A percentile compares a stretch with the other conserved stretches of the same genome.
phyloP scores from a whole-genome alignment of 495 filamentous ascomycete genomes.

The Penicillium cosmopolitanum region DNA sequence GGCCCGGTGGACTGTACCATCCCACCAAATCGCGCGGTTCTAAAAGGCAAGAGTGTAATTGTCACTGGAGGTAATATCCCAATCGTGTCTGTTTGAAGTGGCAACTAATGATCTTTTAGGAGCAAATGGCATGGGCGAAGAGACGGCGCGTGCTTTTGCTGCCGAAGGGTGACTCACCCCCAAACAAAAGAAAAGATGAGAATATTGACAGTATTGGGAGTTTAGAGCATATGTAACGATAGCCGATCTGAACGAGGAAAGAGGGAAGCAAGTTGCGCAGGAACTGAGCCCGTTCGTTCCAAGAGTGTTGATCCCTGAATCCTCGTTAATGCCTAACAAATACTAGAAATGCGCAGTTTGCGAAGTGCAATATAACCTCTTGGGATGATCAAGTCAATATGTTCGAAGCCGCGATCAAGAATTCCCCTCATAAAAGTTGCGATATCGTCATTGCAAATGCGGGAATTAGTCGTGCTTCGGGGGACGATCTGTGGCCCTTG shows the following conservation, averaged over 20 bases:
- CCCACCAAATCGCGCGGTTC: slow-evolving; percentile 17
- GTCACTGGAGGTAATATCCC: slow-evolving; percentile 17
- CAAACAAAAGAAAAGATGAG: neutral
- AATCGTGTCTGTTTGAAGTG: neutral
- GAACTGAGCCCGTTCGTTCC: slow-evolving; percentile 23
- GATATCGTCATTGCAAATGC: slow-evolving; percentile 42
- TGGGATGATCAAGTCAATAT: slow-evolving; percentile 26
- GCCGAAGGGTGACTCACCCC: slow-evolving; percentile 21
- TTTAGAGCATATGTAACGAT: slow-evolving; percentile 38
- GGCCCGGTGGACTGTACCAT: slow-evolving; percentile 30
- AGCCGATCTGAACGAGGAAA: slow-evolving; percentile 39
- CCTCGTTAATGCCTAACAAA: neutral
- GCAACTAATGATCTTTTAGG: slow-evolving; percentile 17
- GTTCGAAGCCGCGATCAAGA: slow-evolving; percentile 25
- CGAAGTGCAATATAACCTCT: slow-evolving; percentile 24
- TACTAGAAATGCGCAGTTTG: slow-evolving; percentile 24
- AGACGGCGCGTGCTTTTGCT: slow-evolving; percentile 36
- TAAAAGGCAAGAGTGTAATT: slow-evolving; percentile 37
- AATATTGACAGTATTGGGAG: neutral
- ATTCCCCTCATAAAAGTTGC: slow-evolving; percentile 24
- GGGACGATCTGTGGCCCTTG: slow-evolving; percentile 35
- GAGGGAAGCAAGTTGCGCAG: slow-evolving; percentile 26
- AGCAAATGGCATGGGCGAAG: slow-evolving; percentile 49
- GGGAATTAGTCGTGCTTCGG: slow-evolving; percentile 37
- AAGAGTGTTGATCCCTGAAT: neutral